These are phyloP conservation scores for Eucalyptus sp. DNA, from an alignment of 345 rosid genomes.

Conservation along the genomic window DNA sequence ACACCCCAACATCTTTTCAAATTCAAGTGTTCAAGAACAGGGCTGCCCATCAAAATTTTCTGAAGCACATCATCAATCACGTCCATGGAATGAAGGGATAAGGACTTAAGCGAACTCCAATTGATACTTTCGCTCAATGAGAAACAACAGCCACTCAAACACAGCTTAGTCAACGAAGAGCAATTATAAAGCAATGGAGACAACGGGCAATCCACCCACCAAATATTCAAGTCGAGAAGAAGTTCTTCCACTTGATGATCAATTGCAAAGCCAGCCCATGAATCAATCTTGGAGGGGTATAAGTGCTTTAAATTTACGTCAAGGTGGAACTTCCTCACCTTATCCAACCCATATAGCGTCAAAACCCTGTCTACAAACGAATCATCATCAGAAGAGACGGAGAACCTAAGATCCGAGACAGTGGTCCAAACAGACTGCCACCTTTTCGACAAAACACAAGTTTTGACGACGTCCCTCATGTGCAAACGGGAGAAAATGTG, in stretches of 20 bases:
- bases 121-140: neutral
- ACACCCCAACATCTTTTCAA: neutral
- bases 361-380: neutral
- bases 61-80: neutral
- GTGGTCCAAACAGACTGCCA: neutral
- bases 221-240: neutral
- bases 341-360: neutral
- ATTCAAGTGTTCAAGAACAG: neutral
- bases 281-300: neutral
- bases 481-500: neutral
- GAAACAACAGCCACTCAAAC: neutral
- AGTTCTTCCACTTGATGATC: neutral
- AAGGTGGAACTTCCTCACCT: neutral
- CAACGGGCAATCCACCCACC: rapidly evolving
- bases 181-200: neutral
- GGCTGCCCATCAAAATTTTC: neutral
- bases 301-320: neutral
- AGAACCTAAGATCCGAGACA: neutral
- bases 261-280: neutral
- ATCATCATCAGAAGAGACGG: neutral
- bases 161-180: neutral
- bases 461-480: neutral
- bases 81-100: neutral
- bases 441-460: neutral
- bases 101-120: neutral